Evolutionary conservation across 768 basidiomycete species (phyloP).

Genomic region (Kwoniella pini): DNA sequence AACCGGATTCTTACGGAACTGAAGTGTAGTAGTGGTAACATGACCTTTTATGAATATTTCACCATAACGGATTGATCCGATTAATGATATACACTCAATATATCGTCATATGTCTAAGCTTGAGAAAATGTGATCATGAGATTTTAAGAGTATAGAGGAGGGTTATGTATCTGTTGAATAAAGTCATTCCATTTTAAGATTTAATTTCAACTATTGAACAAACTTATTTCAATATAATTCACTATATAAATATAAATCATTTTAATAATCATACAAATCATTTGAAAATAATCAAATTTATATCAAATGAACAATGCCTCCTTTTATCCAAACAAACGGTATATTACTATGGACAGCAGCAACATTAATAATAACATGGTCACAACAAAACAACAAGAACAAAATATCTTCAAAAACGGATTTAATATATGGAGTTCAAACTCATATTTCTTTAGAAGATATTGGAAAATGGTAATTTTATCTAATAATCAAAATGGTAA

Average conservation of each 20-base stretch:
- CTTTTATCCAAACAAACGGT: constrained; percentile 11
- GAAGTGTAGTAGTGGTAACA: not conserved
- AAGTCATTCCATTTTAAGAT: no score
- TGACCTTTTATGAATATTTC: no score
- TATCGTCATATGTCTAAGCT: not conserved
- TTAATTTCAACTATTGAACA: no score
- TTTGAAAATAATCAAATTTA: no score
- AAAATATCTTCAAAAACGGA: not conserved
- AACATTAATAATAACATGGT: constrained; percentile 4
- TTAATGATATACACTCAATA: no score
- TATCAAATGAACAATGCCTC: constrained; percentile 5
- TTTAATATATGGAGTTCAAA: not conserved
- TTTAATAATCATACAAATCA: not conserved
- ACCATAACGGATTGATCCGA: no score
- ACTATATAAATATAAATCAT: no score
- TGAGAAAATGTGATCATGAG: no score
- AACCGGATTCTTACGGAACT: not conserved
- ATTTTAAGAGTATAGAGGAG: no score
- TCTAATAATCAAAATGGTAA: not conserved
- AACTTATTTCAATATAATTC: no score
- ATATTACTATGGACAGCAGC: constrained; percentile 15
- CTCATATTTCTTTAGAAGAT: constrained; percentile 2
- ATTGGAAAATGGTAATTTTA: constrained; percentile 14
- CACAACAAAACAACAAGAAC: not conserved
- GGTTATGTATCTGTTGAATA: no score